These are phyloP conservation scores for Buxus sempervirens DNA, from an alignment of 164 flowering plant species.

Conservation along the genomic window DNA sequence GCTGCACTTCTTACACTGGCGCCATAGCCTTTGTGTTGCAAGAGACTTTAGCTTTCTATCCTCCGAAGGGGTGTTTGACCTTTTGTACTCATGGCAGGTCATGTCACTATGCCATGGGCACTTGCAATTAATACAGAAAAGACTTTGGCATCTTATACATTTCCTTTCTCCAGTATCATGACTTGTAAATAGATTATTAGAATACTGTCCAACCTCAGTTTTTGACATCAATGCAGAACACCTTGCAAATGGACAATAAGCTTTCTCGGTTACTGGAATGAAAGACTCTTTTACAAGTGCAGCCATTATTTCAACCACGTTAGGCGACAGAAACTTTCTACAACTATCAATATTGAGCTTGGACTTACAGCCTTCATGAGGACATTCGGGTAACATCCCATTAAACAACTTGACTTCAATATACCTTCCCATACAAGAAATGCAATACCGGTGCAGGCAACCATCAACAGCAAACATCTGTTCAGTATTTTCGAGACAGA, in stretches of 20 bases:
- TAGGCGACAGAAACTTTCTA: conserved; percentile 39
- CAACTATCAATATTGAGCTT: conserved; percentile 56
- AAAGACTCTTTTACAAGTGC: conserved; percentile 59
- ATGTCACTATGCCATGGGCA: too few relatives aligned
- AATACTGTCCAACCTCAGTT: too few relatives aligned
- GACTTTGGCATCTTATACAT: too few relatives aligned
- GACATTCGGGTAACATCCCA: conserved; percentile 61
- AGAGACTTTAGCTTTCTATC: conserved; percentile 63
- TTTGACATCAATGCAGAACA: too few relatives aligned
- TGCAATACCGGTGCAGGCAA: conserved; percentile 74
- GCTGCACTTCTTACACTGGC: too few relatives aligned
- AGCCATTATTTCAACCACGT: conserved; percentile 53
- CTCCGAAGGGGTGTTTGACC: conserved; percentile 35
- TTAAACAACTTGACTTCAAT: conserved; percentile 72
- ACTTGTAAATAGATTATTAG: too few relatives aligned
- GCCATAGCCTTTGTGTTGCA: conserved; percentile 37
- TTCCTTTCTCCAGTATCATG: conserved; percentile 37
- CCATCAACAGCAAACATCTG: conserved; percentile 59
- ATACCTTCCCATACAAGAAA: too few relatives aligned
- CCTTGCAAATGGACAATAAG: too few relatives aligned
- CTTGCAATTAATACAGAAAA: too few relatives aligned
- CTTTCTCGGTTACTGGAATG: too few relatives aligned
- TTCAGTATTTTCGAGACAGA: conserved; percentile 69
- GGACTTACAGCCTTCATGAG: too few relatives aligned
- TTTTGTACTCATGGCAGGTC: too few relatives aligned